phyloP scores from a whole-genome alignment of 108 stramenopile species.

The Nitzschia putrida region DNA sequence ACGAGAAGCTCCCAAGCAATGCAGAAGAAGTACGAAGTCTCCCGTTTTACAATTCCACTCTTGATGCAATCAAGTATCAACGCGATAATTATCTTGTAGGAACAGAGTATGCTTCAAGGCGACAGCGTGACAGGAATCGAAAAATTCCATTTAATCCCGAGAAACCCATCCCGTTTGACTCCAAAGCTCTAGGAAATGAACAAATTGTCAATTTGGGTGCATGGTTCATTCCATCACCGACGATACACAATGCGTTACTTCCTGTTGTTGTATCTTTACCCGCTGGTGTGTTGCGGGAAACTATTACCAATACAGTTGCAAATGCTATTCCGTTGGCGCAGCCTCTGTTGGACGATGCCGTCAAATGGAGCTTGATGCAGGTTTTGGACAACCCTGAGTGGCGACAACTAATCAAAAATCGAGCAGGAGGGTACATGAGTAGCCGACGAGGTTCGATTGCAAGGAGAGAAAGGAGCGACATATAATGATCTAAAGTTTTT shows the following conservation, averaged over 20 bases:
- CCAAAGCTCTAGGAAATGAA: constrained; percentile 34
- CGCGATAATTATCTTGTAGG: constrained; percentile 52
- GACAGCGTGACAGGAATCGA: constrained; percentile 15
- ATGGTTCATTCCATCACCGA: constrained; percentile 37
- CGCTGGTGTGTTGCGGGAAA: constrained; percentile 20
- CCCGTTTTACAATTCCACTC: constrained; percentile 30
- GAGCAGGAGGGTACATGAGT: constrained; percentile 18
- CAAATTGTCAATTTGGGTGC: constrained; percentile 37
- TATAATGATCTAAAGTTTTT: neutral
- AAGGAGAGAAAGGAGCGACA: neutral
- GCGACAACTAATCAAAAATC: constrained; percentile 37
- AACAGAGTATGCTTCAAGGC: constrained; percentile 30
- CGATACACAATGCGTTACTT: constrained; percentile 30
- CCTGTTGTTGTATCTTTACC: constrained; percentile 45
- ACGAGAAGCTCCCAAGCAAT: constrained; percentile 8
- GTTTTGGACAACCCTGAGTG: constrained; percentile 33
- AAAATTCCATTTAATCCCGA: neutral
- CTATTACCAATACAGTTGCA: constrained; percentile 20
- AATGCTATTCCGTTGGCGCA: constrained; percentile 43
- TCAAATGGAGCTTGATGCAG: constrained; percentile 31
- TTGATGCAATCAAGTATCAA: constrained; percentile 31
- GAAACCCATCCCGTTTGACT: constrained; percentile 33
- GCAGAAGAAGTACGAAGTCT: constrained; percentile 23
- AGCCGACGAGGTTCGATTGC: constrained; percentile 7
- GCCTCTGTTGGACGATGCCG: constrained; percentile 27